A percentile compares a stretch with the other conserved stretches of the same genome.
These are phyloP conservation scores for Aspergillus nidulans DNA, from an alignment of 495 filamentous ascomycete genomes.

Conservation along the genomic window DNA sequence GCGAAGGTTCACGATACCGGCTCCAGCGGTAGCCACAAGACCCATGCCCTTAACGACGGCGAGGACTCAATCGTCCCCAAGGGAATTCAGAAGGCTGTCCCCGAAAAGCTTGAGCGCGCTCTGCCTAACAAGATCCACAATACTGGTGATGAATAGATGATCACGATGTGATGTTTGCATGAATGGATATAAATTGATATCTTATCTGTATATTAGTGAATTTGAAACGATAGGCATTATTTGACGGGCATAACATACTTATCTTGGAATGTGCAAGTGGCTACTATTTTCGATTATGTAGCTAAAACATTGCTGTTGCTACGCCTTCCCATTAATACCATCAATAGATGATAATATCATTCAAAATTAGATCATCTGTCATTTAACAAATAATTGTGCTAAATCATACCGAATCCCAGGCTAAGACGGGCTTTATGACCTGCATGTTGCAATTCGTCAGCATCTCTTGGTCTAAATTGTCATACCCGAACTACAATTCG, in stretches of 20 bases:
- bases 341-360: no score
- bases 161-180: neutral
- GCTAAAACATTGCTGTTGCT: no score
- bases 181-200: no score
- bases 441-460: neutral
- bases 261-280: no score
- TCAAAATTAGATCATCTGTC: no score
- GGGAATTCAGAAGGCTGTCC: constrained; percentile 8
- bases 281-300: no score
- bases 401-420: neutral
- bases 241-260: no score
- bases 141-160: constrained; percentile 5
- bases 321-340: no score
- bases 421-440: neutral
- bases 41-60: constrained; percentile 9
- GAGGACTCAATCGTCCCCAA: constrained; percentile 8
- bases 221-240: neutral
- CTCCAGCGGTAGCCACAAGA: neutral
- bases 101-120: constrained; percentile 4
- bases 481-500: neutral
- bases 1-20: constrained; percentile 5
- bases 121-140: constrained; percentile 12
- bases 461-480: no score
- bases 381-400: no score
- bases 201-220: neutral